These are phyloP conservation scores for Penicillium bialowiezense DNA, from an alignment of 495 filamentous ascomycete genomes.

Conservation along the genomic window DNA sequence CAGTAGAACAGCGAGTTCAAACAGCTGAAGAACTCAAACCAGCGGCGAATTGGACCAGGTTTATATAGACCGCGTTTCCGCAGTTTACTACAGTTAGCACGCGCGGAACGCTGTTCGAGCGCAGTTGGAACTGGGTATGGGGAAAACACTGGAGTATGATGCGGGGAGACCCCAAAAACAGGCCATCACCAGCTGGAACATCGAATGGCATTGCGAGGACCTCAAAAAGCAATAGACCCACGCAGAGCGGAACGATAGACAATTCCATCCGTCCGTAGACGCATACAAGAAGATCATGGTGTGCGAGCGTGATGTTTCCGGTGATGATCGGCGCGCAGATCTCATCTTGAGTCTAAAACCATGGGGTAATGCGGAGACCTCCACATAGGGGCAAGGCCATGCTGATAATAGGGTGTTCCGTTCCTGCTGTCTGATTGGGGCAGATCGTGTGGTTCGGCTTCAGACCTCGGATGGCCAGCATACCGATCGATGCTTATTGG, in stretches of 20 bases:
- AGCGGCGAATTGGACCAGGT: neutral
- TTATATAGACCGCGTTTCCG: constrained; percentile 1
- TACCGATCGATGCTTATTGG: neutral
- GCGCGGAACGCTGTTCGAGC: no score
- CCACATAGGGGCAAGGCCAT: neutral
- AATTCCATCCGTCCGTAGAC: constrained; percentile 2
- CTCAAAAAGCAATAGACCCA: neutral
- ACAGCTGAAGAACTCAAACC: neutral
- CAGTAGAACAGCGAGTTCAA: neutral
- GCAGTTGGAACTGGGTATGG: no score
- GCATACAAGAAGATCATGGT: neutral
- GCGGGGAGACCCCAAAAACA: constrained; percentile 3
- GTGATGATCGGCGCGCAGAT: constrained; percentile 2
- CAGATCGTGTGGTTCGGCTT: neutral
- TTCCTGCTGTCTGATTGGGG: neutral
- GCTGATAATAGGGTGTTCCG: neutral
- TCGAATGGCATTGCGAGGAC: neutral
- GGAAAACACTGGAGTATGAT: neutral
- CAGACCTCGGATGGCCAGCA: neutral
- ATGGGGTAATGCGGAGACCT: constrained; percentile 6
- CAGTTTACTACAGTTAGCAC: no score
- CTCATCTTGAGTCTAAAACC: neutral
- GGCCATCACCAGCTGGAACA: neutral
- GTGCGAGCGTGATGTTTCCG: neutral
- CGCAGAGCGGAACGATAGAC: neutral